Conservation (phyloP, 805 yeast species). For the Isabelozyma gotoi region DNA sequence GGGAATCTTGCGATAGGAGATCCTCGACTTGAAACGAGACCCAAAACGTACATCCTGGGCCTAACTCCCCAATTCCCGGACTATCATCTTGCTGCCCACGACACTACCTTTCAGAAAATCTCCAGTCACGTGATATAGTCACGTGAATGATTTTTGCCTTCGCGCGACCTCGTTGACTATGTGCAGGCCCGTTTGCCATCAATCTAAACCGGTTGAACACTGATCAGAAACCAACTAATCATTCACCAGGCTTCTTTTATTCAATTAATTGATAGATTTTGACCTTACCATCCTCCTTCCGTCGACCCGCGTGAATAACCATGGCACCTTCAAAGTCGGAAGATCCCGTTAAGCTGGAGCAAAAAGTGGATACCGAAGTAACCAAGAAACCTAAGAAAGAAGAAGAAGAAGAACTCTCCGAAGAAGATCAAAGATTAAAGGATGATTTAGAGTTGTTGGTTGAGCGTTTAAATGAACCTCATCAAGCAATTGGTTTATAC, state of each 20-base stretch:
- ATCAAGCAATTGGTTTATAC: slow-evolving; percentile 46
- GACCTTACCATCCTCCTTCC: background rate
- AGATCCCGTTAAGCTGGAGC: slow-evolving; percentile 13
- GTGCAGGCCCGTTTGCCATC: background rate
- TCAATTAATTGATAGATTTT: background rate
- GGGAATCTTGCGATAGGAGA: too few relatives aligned
- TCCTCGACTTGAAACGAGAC: too few relatives aligned
- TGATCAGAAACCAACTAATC: too few relatives aligned
- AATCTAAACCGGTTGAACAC: background rate
- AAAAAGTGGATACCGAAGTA: slow-evolving; percentile 16
- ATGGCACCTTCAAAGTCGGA: slow-evolving; percentile 33
- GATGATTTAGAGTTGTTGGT: slow-evolving; percentile 84
- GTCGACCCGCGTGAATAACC: background rate
- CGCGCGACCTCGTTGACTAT: background rate
- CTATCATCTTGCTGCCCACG: too few relatives aligned
- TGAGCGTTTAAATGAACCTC: slow-evolving; percentile 65
- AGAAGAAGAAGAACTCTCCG: slow-evolving; percentile 82
- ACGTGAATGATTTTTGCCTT: too few relatives aligned
- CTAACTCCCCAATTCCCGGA: too few relatives aligned
- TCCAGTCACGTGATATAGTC: background rate
- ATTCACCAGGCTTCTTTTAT: background rate
- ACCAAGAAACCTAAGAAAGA: slow-evolving; percentile 16
- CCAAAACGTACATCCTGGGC: too few relatives aligned
- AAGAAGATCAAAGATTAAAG: slow-evolving; percentile 88
- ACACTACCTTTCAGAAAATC: too few relatives aligned